Evolutionary conservation across 495 filamentous ascomycete species (phyloP), one percentile per base, ranked within the genome.

Genomic region (Penicillium bialowiezense): DNA sequence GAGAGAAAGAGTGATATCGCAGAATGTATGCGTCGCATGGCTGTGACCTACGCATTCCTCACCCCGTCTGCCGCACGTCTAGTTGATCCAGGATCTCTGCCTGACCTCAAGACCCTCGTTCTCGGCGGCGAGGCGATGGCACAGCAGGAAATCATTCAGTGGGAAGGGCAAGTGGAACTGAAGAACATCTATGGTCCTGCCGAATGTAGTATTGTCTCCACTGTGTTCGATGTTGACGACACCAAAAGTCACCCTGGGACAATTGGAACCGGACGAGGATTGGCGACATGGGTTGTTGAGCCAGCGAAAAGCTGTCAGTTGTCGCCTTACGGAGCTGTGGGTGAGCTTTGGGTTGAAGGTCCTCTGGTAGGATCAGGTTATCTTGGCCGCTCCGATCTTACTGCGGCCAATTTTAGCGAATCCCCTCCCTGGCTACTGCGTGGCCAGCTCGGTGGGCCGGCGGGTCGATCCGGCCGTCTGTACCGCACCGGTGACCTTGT

Each of bases 401-500:
- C 5, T 13, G 7, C 29, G 5, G 12, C 29, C 7, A 10, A 3
- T 3, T 32, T 32, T 32, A 13, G 3, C 5, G 12, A 32, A 3
- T 3, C 5, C 12, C 29, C 29, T 10, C 7, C 7, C 12, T 32
- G 29, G 29, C 29, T 32, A 5, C 7, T 13, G 7, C 7, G 3
- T 5, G 7, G 7, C 12, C 29, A 13, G 10, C 7, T 3, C 7
- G 5, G 5, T 7, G 29, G 29, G 29, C 10, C 10, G 3, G 3
- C 29, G 3, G 29, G 7, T 4, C 29, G 29, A 12, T 3, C 29
- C 29, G 29, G 7, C 7, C 29, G 29, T 7, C 5, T 32, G 29
- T 32, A 32, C 29, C 7, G 29, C 3, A 32, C 29, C 1, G 62
- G 59, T 9, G 62, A 65, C 35, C 44, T 65, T 1, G 59, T 58